These are phyloP conservation scores for Lepidium aucheri DNA, from an alignment of 345 rosid genomes.

Conservation along the genomic window DNA sequence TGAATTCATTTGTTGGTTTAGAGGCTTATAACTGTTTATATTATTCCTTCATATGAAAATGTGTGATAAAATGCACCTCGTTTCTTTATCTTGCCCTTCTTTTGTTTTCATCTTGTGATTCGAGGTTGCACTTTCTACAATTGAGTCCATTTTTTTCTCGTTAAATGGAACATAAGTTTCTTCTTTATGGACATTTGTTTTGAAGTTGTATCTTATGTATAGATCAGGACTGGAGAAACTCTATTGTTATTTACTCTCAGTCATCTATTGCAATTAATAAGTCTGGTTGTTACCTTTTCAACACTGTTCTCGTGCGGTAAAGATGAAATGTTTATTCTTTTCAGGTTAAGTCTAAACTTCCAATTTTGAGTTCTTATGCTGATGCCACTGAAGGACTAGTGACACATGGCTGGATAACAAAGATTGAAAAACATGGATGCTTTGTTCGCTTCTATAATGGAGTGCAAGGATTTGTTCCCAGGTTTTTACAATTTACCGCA, in stretches of 20 bases:
- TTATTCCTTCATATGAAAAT: not conserved
- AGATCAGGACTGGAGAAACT: not conserved
- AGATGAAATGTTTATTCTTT: conserved; percentile 17
- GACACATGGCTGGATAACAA: conserved; percentile 96
- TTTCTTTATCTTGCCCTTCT: not conserved
- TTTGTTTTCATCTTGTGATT: not conserved
- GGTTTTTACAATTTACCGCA: conserved; percentile 34
- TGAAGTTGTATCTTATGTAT: not conserved
- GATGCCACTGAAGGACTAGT: conserved; percentile 76
- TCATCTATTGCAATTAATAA: not conserved
- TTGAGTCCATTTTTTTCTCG: not conserved
- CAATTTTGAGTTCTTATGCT: conserved; percentile 70
- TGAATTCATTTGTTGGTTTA: conserved; percentile 5
- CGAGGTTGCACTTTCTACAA: not conserved
- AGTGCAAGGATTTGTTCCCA: conserved; percentile 91
- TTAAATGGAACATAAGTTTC: not conserved
- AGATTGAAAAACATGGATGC: conserved; percentile 93
- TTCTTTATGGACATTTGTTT: not conserved
- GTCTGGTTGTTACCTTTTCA: conserved; percentile 2
- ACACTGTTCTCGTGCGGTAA: conserved; percentile 8
- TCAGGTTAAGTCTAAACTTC: conserved; percentile 89
- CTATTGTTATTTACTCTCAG: not conserved
- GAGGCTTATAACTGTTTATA: not conserved
- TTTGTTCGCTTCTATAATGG: conserved; percentile 92
- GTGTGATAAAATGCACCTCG: not conserved